phyloP scores from a whole-genome alignment of 1,284 basidiomycete species.

The Apiotrichum veenhuisii region DNA sequence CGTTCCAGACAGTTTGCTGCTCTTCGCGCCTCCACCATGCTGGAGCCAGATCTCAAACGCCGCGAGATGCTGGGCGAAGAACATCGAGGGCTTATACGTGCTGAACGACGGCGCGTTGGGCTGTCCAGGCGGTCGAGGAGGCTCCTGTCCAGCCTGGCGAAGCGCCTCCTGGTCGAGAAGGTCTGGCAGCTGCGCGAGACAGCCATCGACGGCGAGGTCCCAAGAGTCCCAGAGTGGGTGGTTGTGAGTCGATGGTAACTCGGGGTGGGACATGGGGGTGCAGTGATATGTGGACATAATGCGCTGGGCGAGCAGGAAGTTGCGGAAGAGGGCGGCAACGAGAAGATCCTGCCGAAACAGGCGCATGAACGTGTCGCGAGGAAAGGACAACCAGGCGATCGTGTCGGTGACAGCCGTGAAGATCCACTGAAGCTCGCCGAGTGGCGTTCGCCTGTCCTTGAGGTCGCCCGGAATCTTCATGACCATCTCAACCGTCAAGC shows the following conservation, averaged over 20 bases:
- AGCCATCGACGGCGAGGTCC: conserved; percentile 97
- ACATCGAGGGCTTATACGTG: conserved; percentile 79
- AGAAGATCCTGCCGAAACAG: conserved; percentile 94
- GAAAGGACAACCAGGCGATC: conserved; percentile 97
- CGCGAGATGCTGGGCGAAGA: conserved; percentile 94
- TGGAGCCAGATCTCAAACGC: conserved; percentile 99
- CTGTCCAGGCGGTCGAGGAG: conserved; percentile 49
- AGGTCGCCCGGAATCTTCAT: conserved; percentile 94
- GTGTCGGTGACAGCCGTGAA: conserved; percentile 99
- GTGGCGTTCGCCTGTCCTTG: conserved; percentile 89
- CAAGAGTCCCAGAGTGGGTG: conserved; percentile 95
- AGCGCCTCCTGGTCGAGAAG: conserved; percentile 62
- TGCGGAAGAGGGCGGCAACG: conserved; percentile 92
- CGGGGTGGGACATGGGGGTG: conserved; percentile 89
- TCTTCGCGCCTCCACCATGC: conserved; percentile 60
- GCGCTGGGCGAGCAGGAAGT: conserved; percentile 92
- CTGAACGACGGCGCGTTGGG: conserved; percentile 40
- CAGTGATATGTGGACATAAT: conserved; percentile 99
- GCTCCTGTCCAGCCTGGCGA: conserved; percentile 50
- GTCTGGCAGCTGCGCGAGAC: conserved; percentile 84
- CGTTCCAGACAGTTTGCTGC: conserved; percentile 14
- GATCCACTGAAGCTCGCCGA: conserved; percentile 98
- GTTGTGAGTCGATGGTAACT: conserved; percentile 88
- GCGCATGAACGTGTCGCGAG: conserved; percentile 86
- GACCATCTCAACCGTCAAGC: conserved; percentile 81